Conservation (phyloP, 176 grass and related monocot species). For the Hyparrhenia diplandra region DNA sequence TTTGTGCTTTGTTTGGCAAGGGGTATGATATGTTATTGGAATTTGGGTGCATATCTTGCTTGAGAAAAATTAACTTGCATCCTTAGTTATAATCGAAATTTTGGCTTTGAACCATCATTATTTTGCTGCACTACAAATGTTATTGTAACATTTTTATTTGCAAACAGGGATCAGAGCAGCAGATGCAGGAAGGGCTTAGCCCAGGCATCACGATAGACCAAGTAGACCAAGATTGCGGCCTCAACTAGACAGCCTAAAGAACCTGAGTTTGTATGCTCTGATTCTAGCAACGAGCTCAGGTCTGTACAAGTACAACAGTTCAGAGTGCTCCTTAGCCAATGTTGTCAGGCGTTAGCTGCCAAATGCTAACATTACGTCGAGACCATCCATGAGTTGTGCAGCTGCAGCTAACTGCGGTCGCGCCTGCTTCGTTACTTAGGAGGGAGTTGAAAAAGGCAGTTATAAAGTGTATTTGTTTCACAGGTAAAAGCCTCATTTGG, state of each 20-base stretch:
- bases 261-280: conserved; percentile 15
- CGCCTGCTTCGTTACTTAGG: background rate
- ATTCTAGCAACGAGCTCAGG: conserved; percentile 27
- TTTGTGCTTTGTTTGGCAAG: no score
- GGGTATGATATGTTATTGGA: background rate
- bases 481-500: no score
- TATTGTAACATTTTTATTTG: background rate
- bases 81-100: background rate
- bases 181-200: conserved; percentile 55
- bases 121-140: background rate
- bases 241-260: conserved; percentile 30
- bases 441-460: conserved; percentile 6
- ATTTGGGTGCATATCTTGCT: background rate
- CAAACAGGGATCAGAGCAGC: conserved; percentile 43
- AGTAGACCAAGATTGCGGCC: conserved; percentile 36
- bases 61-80: background rate
- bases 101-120: background rate
- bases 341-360: conserved; percentile 1
- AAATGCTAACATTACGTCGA: conserved; percentile 3
- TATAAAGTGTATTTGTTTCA: conserved; percentile 36
- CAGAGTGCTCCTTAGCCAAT: conserved; percentile 2
- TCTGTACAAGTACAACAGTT: conserved; percentile 29
- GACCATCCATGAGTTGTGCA: conserved; percentile 26
- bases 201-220: conserved; percentile 46
- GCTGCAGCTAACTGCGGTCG: conserved; percentile 34